Base-by-base conservation (phyloP, 495 filamentous ascomycete species). In the Cairneyella variabilis region DNA sequence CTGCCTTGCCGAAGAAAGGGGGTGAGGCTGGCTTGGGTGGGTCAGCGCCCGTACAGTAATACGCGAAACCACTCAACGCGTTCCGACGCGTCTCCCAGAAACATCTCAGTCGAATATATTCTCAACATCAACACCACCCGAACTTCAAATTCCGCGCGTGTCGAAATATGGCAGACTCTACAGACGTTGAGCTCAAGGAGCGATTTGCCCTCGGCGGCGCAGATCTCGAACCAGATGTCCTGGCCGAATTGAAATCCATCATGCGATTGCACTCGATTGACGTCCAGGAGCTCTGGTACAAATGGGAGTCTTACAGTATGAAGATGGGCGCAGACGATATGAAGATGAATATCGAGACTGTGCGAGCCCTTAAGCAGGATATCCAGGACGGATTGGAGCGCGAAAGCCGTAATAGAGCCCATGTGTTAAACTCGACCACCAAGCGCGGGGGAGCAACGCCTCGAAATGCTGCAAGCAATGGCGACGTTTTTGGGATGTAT, bases 291-390 rank as follows among this genome's bases (percentile, higher is more conserved):
- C 75, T 97, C 16, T 96, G 86, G 66, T 97, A 84, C 80, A 96
- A 97, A 79, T 98, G 93, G 93, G 92, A 98, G 62, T 89, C 89
- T 0, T 97, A 96, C 74, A 86, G 83, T 64, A 85, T 98, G 59
- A 96, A 91, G 71, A 93, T 97, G 88, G 76, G 75, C 17, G 61
- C 76, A 32, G 87, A 91, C 18, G 84, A 90, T 56, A 83, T 80
- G 37, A 88, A 79, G 46, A 64, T 91, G 50, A 79, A 83, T 54
- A 65, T 91, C 22, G 77, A 84, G 16, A 88, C 78, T 0, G 77
- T 87, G 36, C 74, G 83, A 48, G 76, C 79, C 37, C 88, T 98
- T 57, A 96, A 95, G 66, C 84, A 89, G 63, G 85, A 92, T 70
- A 69, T 96, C 0, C 89, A 91, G 60, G 91, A 96, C 53, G 75